A percentile compares a stretch with the other conserved stretches of the same genome.
phyloP scores from a whole-genome alignment of 495 filamentous ascomycete genomes.

The Penicillium fimorum region DNA sequence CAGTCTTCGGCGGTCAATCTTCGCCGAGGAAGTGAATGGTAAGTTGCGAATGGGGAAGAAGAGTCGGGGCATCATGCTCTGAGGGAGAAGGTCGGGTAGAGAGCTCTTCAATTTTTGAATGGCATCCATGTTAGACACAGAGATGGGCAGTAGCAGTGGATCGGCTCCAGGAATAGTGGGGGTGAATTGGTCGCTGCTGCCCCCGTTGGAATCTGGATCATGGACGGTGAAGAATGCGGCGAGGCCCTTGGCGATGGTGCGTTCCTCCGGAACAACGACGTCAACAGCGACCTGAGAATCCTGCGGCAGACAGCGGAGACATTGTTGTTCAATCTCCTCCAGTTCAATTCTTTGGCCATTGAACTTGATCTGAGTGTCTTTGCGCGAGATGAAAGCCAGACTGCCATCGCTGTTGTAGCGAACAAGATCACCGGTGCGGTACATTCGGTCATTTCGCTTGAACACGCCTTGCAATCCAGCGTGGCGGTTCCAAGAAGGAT shows the following conservation, averaged over 20 bases:
- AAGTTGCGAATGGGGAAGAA: slow-evolving; percentile 58
- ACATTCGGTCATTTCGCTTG: slow-evolving; percentile 36
- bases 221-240: slow-evolving; percentile 44
- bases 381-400: slow-evolving; percentile 54
- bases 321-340: slow-evolving; percentile 63
- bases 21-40: slow-evolving; percentile 56
- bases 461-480: slow-evolving; percentile 27
- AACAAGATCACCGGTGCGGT: slow-evolving; percentile 52
- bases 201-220: slow-evolving; percentile 20
- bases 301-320: slow-evolving; percentile 29
- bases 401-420: slow-evolving; percentile 54
- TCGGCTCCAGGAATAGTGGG: slow-evolving; percentile 24
- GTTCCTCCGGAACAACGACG: slow-evolving; percentile 37
- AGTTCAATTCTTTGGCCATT: slow-evolving; percentile 65
- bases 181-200: slow-evolving; percentile 19
- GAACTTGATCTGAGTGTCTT: slow-evolving; percentile 65
- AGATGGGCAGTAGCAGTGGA: slow-evolving; percentile 36
- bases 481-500: slow-evolving; percentile 48
- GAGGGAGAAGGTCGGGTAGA: slow-evolving; percentile 38
- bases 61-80: slow-evolving; percentile 61
- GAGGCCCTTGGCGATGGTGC: slow-evolving; percentile 37
- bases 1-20: slow-evolving; percentile 62
- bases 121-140: slow-evolving; percentile 26
- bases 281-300: slow-evolving; percentile 44
- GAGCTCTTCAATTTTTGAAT: slow-evolving; percentile 37